Evolutionary conservation across 805 yeast species (phyloP).

Genomic region (Candida tallmaniae): DNA sequence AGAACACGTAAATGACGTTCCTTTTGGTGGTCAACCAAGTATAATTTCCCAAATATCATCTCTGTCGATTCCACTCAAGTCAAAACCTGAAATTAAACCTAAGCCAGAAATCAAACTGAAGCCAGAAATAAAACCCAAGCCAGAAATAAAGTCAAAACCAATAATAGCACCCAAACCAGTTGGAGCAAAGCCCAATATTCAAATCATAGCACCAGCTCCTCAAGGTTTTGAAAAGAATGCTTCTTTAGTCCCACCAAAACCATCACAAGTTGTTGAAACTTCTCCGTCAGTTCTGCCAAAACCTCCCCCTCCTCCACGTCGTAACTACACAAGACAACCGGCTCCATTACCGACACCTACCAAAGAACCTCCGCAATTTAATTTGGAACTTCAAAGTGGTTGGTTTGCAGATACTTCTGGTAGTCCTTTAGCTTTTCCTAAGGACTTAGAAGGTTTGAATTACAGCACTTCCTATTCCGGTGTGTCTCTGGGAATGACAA

Average conservation of each 20-base stretch:
- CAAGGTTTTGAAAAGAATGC: background rate
- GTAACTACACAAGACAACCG: slow-evolving; percentile 17
- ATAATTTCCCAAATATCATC: no score
- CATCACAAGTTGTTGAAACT: background rate
- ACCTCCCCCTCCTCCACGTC: slow-evolving; percentile 29
- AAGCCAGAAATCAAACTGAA: slow-evolving; percentile 9
- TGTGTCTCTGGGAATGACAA: slow-evolving; percentile 6
- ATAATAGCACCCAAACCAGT: slow-evolving; percentile 1
- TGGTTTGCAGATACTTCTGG: slow-evolving; percentile 41
- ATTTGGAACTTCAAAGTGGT: slow-evolving; percentile 39
- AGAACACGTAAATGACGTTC: no score
- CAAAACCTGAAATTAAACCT: slow-evolving; percentile 11
- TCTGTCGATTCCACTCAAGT: no score
- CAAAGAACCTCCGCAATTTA: slow-evolving; percentile 28
- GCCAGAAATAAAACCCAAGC: slow-evolving; percentile 11
- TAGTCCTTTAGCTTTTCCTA: slow-evolving; percentile 27
- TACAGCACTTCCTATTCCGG: slow-evolving; percentile 20
- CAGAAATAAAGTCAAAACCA: slow-evolving; percentile 1
- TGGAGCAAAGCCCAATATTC: background rate
- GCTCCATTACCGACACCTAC: slow-evolving; percentile 11
- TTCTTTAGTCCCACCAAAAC: slow-evolving; percentile 3
- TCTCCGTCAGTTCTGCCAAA: slow-evolving; percentile 9
- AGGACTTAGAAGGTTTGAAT: slow-evolving; percentile 31
- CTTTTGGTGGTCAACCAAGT: no score
- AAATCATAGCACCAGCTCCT: slow-evolving; percentile 1